Evolutionary conservation across 306 rosid genomes (phyloP), one percentile per base, ranked within the genome.

Genomic region (Cucurbita pepo): DNA sequence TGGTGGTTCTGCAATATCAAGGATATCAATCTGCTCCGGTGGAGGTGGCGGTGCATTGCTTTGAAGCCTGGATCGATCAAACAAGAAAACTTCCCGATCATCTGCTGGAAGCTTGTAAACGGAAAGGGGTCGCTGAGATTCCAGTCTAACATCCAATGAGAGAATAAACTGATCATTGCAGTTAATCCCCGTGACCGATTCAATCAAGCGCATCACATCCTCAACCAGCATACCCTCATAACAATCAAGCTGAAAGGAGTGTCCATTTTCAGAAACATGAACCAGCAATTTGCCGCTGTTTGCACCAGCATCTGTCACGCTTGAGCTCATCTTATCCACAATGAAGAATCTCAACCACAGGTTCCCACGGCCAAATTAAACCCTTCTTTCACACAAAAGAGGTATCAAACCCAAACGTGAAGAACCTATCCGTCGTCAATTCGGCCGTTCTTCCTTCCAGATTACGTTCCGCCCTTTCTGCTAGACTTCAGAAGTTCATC

Each of bases 191-290:
- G 91, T 75, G 54, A 30, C 86, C 5, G 89, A 75, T 63, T 91
- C 90, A 59, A 95, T 85, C 53, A 8, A 80, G 72, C 79, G 56
- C 99, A 91, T 95, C 51, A 95, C 88, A 4, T 61, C 88, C 77
- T 88, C 97, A 48, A 95, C 99, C 5, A 77, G 85, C 22, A 83
- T 88, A 60, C 80, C 82, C 21, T 84, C 99, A 22, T 85, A 81
- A 30, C 97, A 95, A 21, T 77, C 83, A 19, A 89, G 83, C 86
- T 88, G 92, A 71, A 81, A 86, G 1, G 97, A 84, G 76, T 79
- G 92, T 19, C 99, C 99, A 83, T 91, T 95, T 78, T 88, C 97
- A 52, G 99, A 97, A 82, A 91, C 82, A 83, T 84, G 96, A 81
- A 95, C 91, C 56, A 89, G 77, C 47, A 95, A 85, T 82, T 83